Base-by-base conservation (phyloP, 345 rosid genomes). In the Heritiera fomes region DNA sequence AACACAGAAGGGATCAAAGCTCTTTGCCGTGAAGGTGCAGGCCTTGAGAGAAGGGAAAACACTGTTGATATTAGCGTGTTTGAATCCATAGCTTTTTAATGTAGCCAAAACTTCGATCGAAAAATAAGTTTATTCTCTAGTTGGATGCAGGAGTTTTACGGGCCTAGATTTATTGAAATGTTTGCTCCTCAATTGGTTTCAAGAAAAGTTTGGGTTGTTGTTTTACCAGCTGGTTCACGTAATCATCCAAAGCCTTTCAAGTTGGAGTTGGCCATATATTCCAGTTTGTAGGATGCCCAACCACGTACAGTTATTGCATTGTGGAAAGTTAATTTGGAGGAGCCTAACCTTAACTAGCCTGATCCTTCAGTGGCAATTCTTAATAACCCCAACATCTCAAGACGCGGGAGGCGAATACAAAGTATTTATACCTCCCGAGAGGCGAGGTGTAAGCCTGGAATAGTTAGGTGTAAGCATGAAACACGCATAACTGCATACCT, bases 31-130 rank as follows among this genome's bases (percentile, higher is more conserved):
- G 93, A 94, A 5, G 98, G 99, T 80, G 99, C 97, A 0, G 88
- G 93, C 71, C 95, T 96, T 34, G 99, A 96, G 99, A 85, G 98
- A 96, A 73, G 98, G 94, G 20, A 96, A 96, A 84, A 96, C 99
- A 43, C 93, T 98, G 3, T 82, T 97, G 90, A 97, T 97, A 8
- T 68, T 84, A 77, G 98, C 97, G 38, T 94, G 91, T 77, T 80
- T 93, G 98, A 90, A 87, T 72, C 79, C 94, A 5, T 87, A 85
- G 85, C 91, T 86, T 11, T 82, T 53, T 67, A 63, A 86, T 84
- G 99, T 94, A 0, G 95, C 97, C 7, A 87, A 90, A 79, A 87
- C 97, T 66, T 87, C 94, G 88, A 85, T 97, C 6, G 98, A 91
- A 78, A 93, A 56, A 87, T 92, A 76, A 91, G 92, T 84, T 87